phyloP scores from a whole-genome alignment of 2,329 filamentous ascomycete species.

The Eurotiales sp. region DNA sequence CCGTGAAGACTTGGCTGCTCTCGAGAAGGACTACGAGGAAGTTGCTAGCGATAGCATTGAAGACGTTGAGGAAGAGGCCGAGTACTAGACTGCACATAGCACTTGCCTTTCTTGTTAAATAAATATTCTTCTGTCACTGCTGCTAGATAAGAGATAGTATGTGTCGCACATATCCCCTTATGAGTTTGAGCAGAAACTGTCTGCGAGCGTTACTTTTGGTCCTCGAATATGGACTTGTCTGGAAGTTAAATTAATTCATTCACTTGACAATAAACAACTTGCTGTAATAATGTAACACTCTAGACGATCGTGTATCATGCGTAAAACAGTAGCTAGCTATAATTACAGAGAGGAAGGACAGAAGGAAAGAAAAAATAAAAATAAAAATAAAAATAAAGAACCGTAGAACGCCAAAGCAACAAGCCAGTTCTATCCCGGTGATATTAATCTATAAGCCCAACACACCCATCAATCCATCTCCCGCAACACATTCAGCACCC shows the following conservation, averaged over 20 bases:
- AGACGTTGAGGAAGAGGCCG: constrained; percentile 52
- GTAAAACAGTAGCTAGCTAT: no score
- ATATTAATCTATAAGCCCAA: neutral
- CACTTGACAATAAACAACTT: no score
- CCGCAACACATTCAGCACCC: constrained; percentile 60
- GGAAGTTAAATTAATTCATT: neutral
- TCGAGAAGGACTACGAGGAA: constrained; percentile 86
- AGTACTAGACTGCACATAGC: constrained; percentile 26
- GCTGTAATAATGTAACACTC: no score
- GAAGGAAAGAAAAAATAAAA: no score
- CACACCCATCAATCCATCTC: constrained; percentile 24
- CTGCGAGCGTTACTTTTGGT: no score
- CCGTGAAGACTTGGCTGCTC: constrained; percentile 76
- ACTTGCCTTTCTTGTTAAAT: neutral
- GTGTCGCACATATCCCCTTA: constrained; percentile 9
- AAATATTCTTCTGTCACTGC: neutral
- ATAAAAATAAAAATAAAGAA: no score
- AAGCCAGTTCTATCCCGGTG: no score
- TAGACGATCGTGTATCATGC: no score
- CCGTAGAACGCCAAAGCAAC: no score
- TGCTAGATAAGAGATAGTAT: neutral
- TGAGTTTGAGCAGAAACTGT: neutral
- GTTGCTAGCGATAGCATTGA: constrained; percentile 67
- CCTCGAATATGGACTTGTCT: no score
- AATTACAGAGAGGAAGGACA: no score